These are phyloP conservation scores for Porpolomopsis calyptriformis DNA, from an alignment of 768 basidiomycete species.

Conservation along the genomic window DNA sequence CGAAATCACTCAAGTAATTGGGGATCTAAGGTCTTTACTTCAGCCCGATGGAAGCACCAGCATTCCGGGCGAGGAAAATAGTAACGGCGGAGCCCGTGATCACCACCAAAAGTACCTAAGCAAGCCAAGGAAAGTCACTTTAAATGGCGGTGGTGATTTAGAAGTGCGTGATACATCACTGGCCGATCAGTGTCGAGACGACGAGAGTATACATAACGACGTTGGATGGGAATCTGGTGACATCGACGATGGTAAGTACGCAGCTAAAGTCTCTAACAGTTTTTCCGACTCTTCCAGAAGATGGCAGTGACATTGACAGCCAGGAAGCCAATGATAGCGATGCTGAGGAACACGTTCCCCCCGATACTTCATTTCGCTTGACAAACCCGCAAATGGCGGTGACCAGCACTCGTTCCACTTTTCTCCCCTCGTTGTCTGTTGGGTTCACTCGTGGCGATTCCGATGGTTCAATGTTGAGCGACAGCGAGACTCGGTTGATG, in stretches of 20 bases:
- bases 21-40: slow-evolving; percentile 36
- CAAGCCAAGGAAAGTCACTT: slow-evolving; percentile 16
- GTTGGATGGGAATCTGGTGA: slow-evolving; percentile 35
- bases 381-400: neutral
- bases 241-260: slow-evolving; percentile 11
- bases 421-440: slow-evolving; percentile 80
- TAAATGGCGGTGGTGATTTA: neutral
- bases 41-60: slow-evolving; percentile 18
- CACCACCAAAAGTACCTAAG: slow-evolving; percentile 15
- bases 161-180: no score
- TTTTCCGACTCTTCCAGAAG: neutral
- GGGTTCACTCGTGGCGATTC: slow-evolving; percentile 78
- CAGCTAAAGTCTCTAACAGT: neutral
- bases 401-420: slow-evolving; percentile 40
- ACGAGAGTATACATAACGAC: neutral
- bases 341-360: slow-evolving; percentile 29
- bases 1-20: slow-evolving; percentile 42
- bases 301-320: slow-evolving; percentile 8
- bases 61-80: slow-evolving; percentile 15
- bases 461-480: slow-evolving; percentile 68
- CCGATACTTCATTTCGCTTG: neutral
- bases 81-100: slow-evolving; percentile 5
- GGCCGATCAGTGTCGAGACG: neutral
- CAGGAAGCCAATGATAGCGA: slow-evolving; percentile 16
- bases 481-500: slow-evolving; percentile 44